A percentile compares a stretch with the other conserved stretches of the same genome.
Conservation (phyloP, 352 stramenopile genomes). For the Phytophthora nicotianae region DNA sequence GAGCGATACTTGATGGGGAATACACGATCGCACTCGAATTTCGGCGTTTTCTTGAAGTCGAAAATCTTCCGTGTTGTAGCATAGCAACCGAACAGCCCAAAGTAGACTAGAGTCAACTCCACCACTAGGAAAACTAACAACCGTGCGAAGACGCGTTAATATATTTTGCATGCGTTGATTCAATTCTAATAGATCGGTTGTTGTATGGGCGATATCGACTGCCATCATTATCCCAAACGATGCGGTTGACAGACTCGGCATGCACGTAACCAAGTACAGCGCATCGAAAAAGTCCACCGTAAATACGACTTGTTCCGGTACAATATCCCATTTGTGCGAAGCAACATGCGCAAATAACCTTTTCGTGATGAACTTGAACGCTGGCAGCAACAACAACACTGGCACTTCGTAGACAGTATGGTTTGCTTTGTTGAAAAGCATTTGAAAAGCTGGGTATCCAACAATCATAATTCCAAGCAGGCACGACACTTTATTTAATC, state of each 20-base stretch:
- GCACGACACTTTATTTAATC: background rate
- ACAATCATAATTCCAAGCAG: background rate
- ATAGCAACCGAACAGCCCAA: background rate
- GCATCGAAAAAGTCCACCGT: conserved; percentile 2
- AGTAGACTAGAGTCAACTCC: background rate
- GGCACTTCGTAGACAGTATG: background rate
- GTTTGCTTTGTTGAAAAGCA: background rate
- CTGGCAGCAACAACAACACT: background rate
- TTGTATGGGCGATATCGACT: background rate
- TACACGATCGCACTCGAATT: background rate
- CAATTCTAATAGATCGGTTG: background rate
- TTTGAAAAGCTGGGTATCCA: background rate
- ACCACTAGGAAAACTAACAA: background rate
- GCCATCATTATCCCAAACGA: background rate
- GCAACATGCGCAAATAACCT: background rate
- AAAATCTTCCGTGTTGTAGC: background rate
- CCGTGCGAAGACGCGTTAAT: background rate
- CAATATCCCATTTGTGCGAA: background rate
- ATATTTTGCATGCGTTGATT: background rate
- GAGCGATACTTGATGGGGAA: background rate
- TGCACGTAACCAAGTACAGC: background rate
- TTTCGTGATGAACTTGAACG: background rate
- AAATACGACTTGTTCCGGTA: background rate
- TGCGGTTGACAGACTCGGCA: background rate
- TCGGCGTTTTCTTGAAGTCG: background rate